Conservation (phyloP, 805 yeast species). For the Nakazawaea wickerhamii region DNA sequence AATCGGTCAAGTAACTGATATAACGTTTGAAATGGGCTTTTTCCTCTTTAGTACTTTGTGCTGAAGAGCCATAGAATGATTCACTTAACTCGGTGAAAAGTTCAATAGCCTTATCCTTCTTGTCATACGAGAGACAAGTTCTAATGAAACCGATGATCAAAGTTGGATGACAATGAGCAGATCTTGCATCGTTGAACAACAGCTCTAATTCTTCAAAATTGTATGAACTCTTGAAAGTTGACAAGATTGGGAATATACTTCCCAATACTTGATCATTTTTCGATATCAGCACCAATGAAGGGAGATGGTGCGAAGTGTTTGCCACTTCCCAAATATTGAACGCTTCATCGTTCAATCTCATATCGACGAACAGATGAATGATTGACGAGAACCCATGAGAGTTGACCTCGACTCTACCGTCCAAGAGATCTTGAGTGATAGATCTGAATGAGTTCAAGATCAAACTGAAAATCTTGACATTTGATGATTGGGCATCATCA, state of each 20-base stretch:
- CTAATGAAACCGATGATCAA: constrained; percentile 69
- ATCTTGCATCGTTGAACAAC: constrained; percentile 39
- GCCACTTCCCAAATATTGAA: constrained; percentile 67
- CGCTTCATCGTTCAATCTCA: constrained; percentile 56
- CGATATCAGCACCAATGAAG: constrained; percentile 37
- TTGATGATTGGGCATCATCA: constrained; percentile 50
- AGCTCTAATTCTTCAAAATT: constrained; percentile 53
- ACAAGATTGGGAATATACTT: constrained; percentile 61
- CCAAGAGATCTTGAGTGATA: constrained; percentile 45
- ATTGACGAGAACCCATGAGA: constrained; percentile 54
- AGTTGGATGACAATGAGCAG: constrained; percentile 35
- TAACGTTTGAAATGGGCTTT: constrained; percentile 22
- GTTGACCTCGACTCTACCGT: constrained; percentile 36
- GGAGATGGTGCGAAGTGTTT: constrained; percentile 30
- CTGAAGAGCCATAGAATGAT: constrained; percentile 34
- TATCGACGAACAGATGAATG: constrained; percentile 55
- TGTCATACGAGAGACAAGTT: constrained; percentile 61
- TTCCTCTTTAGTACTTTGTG: constrained; percentile 1
- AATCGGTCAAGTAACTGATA: constrained; percentile 54
- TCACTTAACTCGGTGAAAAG: constrained; percentile 56
- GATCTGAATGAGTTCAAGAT: constrained; percentile 46
- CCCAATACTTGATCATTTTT: constrained; percentile 64
- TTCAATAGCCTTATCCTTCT: constrained; percentile 59
- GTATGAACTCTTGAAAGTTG: constrained; percentile 36
- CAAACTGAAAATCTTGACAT: constrained; percentile 41